These are phyloP conservation scores for Secale cereale DNA, from an alignment of 176 grass and related monocot species.

Conservation along the genomic window DNA sequence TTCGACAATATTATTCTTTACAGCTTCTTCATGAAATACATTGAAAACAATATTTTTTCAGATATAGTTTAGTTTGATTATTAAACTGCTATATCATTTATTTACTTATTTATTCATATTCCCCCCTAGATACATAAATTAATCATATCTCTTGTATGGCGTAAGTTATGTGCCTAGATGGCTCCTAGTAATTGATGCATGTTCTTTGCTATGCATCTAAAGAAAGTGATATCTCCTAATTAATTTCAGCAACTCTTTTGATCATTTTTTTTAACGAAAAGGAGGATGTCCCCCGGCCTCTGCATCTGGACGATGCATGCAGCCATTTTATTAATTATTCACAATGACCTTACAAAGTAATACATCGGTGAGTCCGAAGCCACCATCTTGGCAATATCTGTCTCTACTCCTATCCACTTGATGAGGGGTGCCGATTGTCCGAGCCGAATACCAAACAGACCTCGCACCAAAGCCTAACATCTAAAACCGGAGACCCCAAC, in stretches of 20 bases:
- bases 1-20: constrained; percentile 10
- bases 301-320: too few species aligned
- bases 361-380: too few species aligned
- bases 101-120: background rate
- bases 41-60: constrained; percentile 8
- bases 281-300: too few species aligned
- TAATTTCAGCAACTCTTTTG: background rate
- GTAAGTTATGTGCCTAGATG: constrained; percentile 5
- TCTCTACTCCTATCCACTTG: too few species aligned
- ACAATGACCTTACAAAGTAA: too few species aligned
- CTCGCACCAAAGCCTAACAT: too few species aligned
- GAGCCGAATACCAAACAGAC: too few species aligned
- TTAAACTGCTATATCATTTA: background rate
- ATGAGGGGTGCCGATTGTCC: too few species aligned
- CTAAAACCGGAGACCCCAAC: too few species aligned
- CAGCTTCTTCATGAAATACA: background rate
- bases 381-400: too few species aligned
- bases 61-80: constrained; percentile 12
- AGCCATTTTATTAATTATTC: too few species aligned
- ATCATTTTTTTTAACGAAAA: too few species aligned
- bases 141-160: constrained; percentile 1
- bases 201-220: background rate
- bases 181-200: background rate
- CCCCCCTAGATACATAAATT: background rate
- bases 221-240: background rate